phyloP scores from a whole-genome alignment of 768 basidiomycete species.

The Fistulinella prunicolor region DNA sequence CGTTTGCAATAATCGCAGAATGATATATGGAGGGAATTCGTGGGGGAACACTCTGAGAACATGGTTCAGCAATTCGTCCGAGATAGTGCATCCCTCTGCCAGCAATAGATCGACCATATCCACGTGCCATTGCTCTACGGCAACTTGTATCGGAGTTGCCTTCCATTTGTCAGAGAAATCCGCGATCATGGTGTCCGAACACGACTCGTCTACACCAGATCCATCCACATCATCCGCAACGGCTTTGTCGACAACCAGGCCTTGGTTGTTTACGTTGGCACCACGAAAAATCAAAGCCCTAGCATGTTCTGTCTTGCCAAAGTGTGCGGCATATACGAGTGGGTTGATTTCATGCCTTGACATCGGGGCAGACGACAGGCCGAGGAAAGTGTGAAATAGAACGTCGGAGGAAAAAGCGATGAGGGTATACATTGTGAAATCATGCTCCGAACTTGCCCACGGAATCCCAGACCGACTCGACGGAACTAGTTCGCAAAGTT shows the following conservation, averaged over 20 bases:
- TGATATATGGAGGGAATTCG: neutral
- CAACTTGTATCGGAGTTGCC: neutral
- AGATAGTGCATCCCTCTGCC: neutral
- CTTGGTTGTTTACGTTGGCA: neutral
- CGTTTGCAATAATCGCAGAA: neutral
- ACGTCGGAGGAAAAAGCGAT: conserved; percentile 2
- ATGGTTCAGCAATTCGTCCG: neutral
- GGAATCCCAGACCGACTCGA: neutral
- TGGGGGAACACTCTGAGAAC: neutral
- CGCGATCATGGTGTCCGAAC: neutral
- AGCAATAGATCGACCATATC: conserved; percentile 2
- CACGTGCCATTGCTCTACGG: conserved; percentile 1
- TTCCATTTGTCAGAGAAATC: too few relatives aligned
- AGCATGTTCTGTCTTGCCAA: conserved; percentile 1
- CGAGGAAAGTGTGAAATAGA: neutral
- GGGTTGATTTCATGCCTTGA: conserved; percentile 1
- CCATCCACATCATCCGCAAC: neutral
- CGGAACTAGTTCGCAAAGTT: neutral
- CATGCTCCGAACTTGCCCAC: conserved; percentile 6
- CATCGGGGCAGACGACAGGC: neutral
- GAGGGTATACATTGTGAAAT: conserved; percentile 4
- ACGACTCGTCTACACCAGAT: too few relatives aligned
- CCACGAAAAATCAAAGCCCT: neutral
- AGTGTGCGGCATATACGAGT: conserved; percentile 2
- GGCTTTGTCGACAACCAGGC: neutral